Evolutionary conservation across 441 rosid genomes (phyloP), one percentile per base, ranked within the genome.

Genomic region (Croton laevigatus): DNA sequence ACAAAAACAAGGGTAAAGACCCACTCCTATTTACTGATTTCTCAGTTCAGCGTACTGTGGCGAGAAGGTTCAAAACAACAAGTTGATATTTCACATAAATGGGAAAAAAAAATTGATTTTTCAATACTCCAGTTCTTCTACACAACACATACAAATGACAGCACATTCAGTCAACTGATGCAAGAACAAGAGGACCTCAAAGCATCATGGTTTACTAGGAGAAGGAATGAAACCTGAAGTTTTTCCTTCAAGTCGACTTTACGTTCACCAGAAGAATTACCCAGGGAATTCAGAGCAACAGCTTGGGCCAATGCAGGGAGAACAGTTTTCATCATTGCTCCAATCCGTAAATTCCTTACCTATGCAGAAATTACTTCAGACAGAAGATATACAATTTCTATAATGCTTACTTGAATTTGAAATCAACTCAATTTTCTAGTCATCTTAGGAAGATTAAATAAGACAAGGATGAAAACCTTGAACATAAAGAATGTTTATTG

Each of bases 221-320:
- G 52, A 3, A 51, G 65, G 72, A 71, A 73, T 36, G 66, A 44
- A 75, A 88, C 98, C 98, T 91, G 90, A 49, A 88, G 81, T 75
- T 84, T 91, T 78, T 88, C 94, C 77, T 73, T 88, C 59, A 83
- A 62, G 73, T 53, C 85, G 40, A 79, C 51, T 52, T 53, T 71
- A 65, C 73, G 85, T 77, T 80, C 86, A 62, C 70, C 69, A 51
- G 65, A 66, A 65, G 73, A 75, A 42, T 62, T 69, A 59, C 59
- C 55, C 69, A 70, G 79, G 36, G 84, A 87, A 87, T 89, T 83
- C 87, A 86, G 78, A 23, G 84, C 90, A 53, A 93, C 75, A 61
- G 97, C 97, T 78, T 86, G 89, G 74, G 97, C 97, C 65, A 91
- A 70, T 62, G 97, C 96, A 73, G 97, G 98, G 54, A 93, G 84